Evolutionary conservation across 2,329 filamentous ascomycete species (phyloP), one percentile per base, ranked within the genome.

Genomic region (Colletotrichum lini): DNA sequence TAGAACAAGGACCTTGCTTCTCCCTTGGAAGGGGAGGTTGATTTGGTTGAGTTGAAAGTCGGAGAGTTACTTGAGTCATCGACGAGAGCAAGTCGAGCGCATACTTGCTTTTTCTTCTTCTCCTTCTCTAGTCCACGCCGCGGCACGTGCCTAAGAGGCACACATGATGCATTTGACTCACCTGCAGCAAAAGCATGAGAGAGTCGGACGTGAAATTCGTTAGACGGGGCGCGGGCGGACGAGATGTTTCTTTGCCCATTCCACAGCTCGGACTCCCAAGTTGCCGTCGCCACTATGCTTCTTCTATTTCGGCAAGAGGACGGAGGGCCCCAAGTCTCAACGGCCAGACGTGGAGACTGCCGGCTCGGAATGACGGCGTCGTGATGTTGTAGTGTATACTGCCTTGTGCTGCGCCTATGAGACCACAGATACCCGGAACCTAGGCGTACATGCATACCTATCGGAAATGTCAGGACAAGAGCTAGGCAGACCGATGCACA

Each of bases 81-180:
- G 35, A 40, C 40, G 35, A 47, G 35, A 47, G 30, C 57, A 63
- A 68, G 45, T 38, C 52, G 18, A 68, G 16, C 15, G 9, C n/a
- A 42, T 58, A 15, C 44, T 68, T 71, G 45, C 58, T 68, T 63
- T 65, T 68, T 42, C 38, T 26, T 38, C 38, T 52, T 26, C 23
- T 53, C 5, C 52, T 38, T 38, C 16, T 59, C 26, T 12, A 35
- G 47, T 49, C 16, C 8, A 26, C 18, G 49, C 63, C 18, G 52
- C 21, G 45, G 58, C 65, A 68, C 58, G 65, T 68, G 65, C 38
- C 49, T 58, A 59, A 23, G 23, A 44, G 21, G 35, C 57, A 66
- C 38, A 12, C 44, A 23, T 16, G 35, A 26, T 50, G 52, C 42
- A 38, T 35, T 35, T 9, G 30, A 35, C 30, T 35, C 30, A 35